Base-by-base conservation (phyloP, 176 grass and related monocot species). In the Phoenix dactylifera region DNA sequence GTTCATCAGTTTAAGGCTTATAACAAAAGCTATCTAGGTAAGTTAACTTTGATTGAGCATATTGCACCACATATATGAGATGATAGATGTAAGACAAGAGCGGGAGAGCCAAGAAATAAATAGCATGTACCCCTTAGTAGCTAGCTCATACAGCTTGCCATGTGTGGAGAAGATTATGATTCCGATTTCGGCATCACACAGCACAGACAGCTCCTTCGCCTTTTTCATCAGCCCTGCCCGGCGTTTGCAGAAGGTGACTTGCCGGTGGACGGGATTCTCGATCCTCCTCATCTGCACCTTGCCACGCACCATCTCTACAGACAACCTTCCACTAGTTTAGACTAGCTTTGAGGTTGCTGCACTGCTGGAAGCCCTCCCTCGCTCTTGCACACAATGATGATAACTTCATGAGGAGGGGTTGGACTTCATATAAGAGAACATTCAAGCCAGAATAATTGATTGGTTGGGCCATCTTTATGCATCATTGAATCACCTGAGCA, bases 371-470 rank as follows among this genome's bases (percentile, higher is more conserved):
- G 24, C 57, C 28, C 57, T 17, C 22, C 9, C 10, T 15, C 7
- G 22, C 18, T 26, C 57, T 15, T 6, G 24, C 12, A 28, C 14
- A 58, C 16, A 26, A 24, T 2, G 17, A 67, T 67, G 65, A 0
- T 44, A 1, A 44, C 35, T 44, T 44, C 12, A 9, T 9, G 65
- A 24, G n/a, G 64, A 32, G 66, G 77, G 64, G 72, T 75, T 86
- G 62, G 63, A 66, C 71, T 82, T 90, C 68, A 64, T 82, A 24
- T 76, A 73, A 12, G 79, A 72, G 39, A 86, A 71, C 59, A 76
- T 55, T 24, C 76, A 77, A 55, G 77, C 73, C 16, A 24, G 15
- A 17, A 26, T 26, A 16, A 58, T 30, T 15, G 30, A 44, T 44
- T 3, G 35, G 35, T 44, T 44, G 35, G 35, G 35, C 1, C 35